phyloP scores from a whole-genome alignment of 2,329 filamentous ascomycete genomes.

The Neofusicoccum laricinum region DNA sequence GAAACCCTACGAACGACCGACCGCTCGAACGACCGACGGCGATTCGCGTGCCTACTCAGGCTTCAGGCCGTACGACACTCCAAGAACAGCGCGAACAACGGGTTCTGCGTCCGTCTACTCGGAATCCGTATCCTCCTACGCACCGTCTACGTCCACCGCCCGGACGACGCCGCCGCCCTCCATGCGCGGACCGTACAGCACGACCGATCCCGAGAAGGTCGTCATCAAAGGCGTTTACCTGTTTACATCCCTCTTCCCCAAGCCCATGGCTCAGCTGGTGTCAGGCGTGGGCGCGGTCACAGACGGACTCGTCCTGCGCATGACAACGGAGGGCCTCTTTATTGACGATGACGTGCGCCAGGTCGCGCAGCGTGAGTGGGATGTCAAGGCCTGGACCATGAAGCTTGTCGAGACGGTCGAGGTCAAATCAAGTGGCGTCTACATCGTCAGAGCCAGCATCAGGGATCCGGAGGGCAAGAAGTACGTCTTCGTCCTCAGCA shows the following conservation, averaged over 20 bases:
- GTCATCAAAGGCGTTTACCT: slow-evolving; percentile 89
- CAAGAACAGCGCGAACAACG: slow-evolving; percentile 59
- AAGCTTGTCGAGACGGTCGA: slow-evolving; percentile 69
- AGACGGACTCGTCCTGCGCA: slow-evolving; percentile 85
- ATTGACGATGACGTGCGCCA: slow-evolving; percentile 93
- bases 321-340: slow-evolving; percentile 91
- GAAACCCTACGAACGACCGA: slow-evolving; percentile 45
- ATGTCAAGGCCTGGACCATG: slow-evolving; percentile 96
- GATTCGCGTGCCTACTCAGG: slow-evolving; percentile 53
- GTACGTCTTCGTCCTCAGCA: slow-evolving; percentile 60
- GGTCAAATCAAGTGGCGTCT: neutral
- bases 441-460: slow-evolving; percentile 55
- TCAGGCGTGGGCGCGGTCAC: slow-evolving; percentile 82
- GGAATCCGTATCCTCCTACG: slow-evolving; percentile 70
- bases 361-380: slow-evolving; percentile 96
- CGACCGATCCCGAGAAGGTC: slow-evolving; percentile 92
- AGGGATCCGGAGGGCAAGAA: slow-evolving; percentile 58
- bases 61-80: slow-evolving; percentile 73
- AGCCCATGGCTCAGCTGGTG: slow-evolving; percentile 86
- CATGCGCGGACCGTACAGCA: slow-evolving; percentile 74
- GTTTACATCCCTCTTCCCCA: slow-evolving; percentile 86
- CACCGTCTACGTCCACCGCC: slow-evolving; percentile 77
- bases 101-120: slow-evolving; percentile 59
- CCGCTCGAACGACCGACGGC: slow-evolving; percentile 62
- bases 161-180: slow-evolving; percentile 81